Percentiles rank a stretch among this genome's conserved stretches.
phyloP scores from a whole-genome alignment of 306 rosid species.

The Sophora flavescens region DNA sequence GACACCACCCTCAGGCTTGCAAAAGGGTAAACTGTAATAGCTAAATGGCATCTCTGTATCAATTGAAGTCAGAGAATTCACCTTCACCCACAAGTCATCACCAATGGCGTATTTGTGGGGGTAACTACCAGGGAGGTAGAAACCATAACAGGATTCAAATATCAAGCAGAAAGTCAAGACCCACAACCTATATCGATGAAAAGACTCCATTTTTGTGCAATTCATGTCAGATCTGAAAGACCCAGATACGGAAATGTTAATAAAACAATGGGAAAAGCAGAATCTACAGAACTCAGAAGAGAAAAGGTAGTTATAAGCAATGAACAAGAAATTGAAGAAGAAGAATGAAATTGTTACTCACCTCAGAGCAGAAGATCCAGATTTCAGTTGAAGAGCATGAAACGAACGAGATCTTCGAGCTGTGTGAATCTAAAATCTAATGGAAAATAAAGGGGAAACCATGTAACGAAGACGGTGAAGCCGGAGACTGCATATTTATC shows the following conservation, averaged over 20 bases:
- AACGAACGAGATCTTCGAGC: slow-evolving; percentile 39
- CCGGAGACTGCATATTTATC: slow-evolving; percentile 22
- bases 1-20: slow-evolving; percentile 77
- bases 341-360: slow-evolving; percentile 45
- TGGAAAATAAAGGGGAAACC: slow-evolving; percentile 22
- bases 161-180: slow-evolving; percentile 60
- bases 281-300: slow-evolving; percentile 9
- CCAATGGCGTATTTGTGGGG: slow-evolving; percentile 78
- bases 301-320: slow-evolving; percentile 14
- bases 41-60: slow-evolving; percentile 93
- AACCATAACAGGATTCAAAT: slow-evolving; percentile 71
- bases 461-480: slow-evolving; percentile 15
- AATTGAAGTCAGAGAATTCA: slow-evolving; percentile 90
- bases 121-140: slow-evolving; percentile 92
- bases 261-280: neutral
- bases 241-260: slow-evolving; percentile 48
- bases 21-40: slow-evolving; percentile 92
- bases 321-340: neutral
- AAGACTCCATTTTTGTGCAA: slow-evolving; percentile 63
- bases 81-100: slow-evolving; percentile 71
- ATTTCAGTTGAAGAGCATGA: slow-evolving; percentile 19
- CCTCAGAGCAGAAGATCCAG: slow-evolving; percentile 38
- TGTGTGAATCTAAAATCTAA: slow-evolving; percentile 39
- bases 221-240: slow-evolving; percentile 76
- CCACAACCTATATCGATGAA: slow-evolving; percentile 58